Percentiles rank a stretch among this genome's conserved stretches.
Evolutionary conservation across 805 yeast genomes (phyloP).

Genomic region (Vanderwaltozyma tropicalis): DNA sequence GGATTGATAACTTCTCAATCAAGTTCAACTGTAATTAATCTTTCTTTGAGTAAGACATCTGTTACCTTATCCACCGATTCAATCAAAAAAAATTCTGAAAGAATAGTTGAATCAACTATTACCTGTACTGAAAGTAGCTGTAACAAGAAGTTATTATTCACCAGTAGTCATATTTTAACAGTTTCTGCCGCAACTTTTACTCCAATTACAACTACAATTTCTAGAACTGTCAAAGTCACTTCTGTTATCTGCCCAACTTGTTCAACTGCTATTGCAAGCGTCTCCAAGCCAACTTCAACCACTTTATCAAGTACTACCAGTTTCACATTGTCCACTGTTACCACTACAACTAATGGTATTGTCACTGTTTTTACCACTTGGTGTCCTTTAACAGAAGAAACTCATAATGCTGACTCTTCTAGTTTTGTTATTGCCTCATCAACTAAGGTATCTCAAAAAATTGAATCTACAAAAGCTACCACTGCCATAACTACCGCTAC

Average conservation of each 20-base stretch:
- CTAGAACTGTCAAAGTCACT: background rate
- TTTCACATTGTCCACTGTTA: constrained; percentile 24
- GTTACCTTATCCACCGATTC: background rate
- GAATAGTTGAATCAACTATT: background rate
- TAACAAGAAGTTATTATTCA: too few relatives aligned
- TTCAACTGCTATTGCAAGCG: background rate
- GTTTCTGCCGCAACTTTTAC: background rate
- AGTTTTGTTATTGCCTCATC: background rate
- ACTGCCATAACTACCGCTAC: background rate
- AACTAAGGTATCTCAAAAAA: background rate
- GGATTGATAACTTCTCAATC: too few relatives aligned
- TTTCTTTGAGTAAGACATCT: background rate
- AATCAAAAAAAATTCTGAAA: background rate
- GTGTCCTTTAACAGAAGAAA: constrained; percentile 27
- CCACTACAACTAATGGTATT: constrained; percentile 22
- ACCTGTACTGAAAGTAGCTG: background rate
- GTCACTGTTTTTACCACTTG: constrained; percentile 34
- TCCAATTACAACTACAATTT: background rate
- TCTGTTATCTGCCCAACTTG: background rate
- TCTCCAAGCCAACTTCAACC: background rate
- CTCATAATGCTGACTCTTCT: background rate
- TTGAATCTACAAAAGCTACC: background rate
- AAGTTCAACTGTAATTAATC: too few relatives aligned
- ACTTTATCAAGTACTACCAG: background rate
- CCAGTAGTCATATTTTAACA: too few relatives aligned